phyloP scores from a whole-genome alignment of 306 rosid genomes.

The Citrullus mucosospermus region DNA sequence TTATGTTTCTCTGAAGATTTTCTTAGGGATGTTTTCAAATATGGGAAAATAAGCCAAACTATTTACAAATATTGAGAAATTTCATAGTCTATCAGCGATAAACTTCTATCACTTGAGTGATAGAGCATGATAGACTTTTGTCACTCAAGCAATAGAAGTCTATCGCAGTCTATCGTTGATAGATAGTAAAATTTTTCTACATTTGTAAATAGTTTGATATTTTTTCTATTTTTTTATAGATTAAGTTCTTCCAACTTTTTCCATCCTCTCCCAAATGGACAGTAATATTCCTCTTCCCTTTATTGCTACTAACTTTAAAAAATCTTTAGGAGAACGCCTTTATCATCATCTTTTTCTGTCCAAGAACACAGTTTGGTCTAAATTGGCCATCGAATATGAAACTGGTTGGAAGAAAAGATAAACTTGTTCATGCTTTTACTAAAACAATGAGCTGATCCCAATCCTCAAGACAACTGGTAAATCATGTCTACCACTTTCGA shows the following conservation, averaged over 20 bases:
- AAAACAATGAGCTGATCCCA: neutral
- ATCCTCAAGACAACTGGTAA: neutral
- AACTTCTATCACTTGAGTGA: too few relatives aligned
- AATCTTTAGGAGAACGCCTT: neutral
- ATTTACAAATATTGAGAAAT: too few relatives aligned
- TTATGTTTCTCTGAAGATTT: neutral
- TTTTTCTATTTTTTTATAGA: neutral
- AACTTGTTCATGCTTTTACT: neutral
- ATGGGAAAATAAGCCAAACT: too few relatives aligned
- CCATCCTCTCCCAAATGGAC: neutral
- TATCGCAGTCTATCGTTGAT: too few relatives aligned
- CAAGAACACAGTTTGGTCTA: neutral
- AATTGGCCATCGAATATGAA: neutral
- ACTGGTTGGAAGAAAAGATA: neutral
- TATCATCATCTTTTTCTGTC: neutral
- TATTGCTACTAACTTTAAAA: neutral
- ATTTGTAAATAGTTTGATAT: too few relatives aligned
- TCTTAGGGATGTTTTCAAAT: too few relatives aligned
- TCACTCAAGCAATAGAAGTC: too few relatives aligned
- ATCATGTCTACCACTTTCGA: neutral
- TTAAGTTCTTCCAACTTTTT: neutral
- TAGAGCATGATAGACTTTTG: too few relatives aligned
- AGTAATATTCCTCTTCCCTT: neutral
- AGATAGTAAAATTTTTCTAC: too few relatives aligned
- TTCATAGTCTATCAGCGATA: too few relatives aligned